Evolutionary conservation across 225 moss, liverwort and hornwort species (phyloP), one percentile per base, ranked within the genome.

Genomic region (Takakia lepidozioides): DNA sequence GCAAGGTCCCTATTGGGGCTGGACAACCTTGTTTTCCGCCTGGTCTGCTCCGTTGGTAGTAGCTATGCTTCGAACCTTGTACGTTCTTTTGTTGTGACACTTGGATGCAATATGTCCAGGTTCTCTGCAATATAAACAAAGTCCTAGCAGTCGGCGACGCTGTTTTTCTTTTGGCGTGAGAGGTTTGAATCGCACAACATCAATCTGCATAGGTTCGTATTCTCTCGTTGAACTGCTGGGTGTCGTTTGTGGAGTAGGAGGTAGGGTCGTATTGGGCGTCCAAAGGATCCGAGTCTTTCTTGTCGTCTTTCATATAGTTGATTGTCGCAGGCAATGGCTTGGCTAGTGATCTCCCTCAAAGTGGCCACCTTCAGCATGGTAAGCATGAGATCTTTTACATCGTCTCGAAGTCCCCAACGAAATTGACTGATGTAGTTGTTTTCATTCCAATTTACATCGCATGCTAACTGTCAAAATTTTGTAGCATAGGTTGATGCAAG

Each of bases 221-320:
- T n/a, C n/a, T n/a, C n/a, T n/a, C 41, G n/a, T 17, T 17, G n/a
- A 4, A 17, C 14, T 7, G 16, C n/a, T 41, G 18, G 14, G 14
- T 41, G 41, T 41, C n/a, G 41, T 8, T 6, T 41, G n/a, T 9
- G 4, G n/a, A 41, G 5, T 4, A 11, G 6, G 6, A 6, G n/a
- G n/a, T 9, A 8, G 6, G 14, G 41, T 4, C 14, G 14, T 41
- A 16, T 41, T 16, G 41, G 14, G 41, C n/a, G n/a, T 41, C 4
- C 41, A 4, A 41, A 6, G 41, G n/a, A 41, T 17, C 69, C 29
- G n/a, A n/a, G n/a, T n/a, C 28, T 48, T 20, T 41, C n/a, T 41
- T 41, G 41, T 46, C 27, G 19, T 10, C 20, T 29, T 9, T 10
- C n/a, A 16, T 26, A 27, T 20, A 23, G 44, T 19, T 11, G 52